Conservation (phyloP, 306 rosid species). For the Begonia peltatifolia region DNA sequence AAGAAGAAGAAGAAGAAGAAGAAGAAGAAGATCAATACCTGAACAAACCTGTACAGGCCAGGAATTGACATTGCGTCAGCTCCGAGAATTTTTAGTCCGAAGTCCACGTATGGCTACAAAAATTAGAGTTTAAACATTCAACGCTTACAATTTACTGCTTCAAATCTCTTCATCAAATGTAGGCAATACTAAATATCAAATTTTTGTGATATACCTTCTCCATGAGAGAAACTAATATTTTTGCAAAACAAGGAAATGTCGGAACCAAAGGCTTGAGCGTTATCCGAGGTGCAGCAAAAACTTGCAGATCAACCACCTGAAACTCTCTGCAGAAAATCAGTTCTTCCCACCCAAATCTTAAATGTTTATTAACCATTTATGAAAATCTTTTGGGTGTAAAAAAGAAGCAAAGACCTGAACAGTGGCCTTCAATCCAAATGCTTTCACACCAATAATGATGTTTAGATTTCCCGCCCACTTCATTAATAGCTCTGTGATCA, state of each 20-base stretch:
- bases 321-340: constrained; percentile 18
- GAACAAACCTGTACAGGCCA: constrained; percentile 69
- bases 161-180: not conserved
- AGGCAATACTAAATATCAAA: not conserved
- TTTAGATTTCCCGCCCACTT: constrained; percentile 96
- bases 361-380: not conserved
- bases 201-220: constrained; percentile 56
- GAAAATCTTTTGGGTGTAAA: no score
- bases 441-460: constrained; percentile 50
- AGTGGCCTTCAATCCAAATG: constrained; percentile 88
- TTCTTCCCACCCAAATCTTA: constrained; percentile 2
- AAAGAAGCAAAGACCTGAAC: constrained; percentile 32
- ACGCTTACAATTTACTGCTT: not conserved
- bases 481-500: constrained; percentile 77
- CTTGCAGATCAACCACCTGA: constrained; percentile 80
- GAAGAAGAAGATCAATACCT: constrained; percentile 28
- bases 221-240: constrained; percentile 73
- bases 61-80: constrained; percentile 92
- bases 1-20: no score
- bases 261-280: constrained; percentile 97
- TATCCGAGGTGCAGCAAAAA: constrained; percentile 60
- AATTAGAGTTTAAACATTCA: not conserved
- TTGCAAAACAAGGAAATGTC: constrained; percentile 89
- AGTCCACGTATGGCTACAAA: constrained; percentile 85
- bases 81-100: constrained; percentile 71